Evolutionary conservation across 768 basidiomycete species (phyloP).

Genomic region (Tephrocybe sp.): DNA sequence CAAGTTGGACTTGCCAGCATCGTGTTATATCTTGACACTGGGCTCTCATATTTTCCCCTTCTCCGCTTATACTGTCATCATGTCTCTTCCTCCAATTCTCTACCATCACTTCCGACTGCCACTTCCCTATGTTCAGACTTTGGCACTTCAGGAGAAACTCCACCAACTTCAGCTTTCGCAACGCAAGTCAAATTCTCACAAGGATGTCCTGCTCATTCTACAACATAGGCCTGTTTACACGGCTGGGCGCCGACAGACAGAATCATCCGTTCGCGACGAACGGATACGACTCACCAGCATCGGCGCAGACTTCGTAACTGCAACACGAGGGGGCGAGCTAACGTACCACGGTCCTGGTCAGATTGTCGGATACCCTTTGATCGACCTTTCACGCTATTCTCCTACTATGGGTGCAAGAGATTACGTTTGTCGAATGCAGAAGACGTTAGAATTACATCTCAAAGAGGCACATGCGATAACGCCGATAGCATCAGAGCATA

Average conservation of each 20-base stretch:
- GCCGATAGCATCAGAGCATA: conserved; percentile 68
- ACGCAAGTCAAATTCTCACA: conserved; percentile 39
- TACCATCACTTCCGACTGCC: conserved; percentile 80
- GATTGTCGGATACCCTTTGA: conserved; percentile 90
- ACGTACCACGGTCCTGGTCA: conserved; percentile 99
- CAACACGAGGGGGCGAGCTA: conserved; percentile 86
- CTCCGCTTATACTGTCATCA: conserved; percentile 10
- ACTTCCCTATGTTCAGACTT: conserved; percentile 68
- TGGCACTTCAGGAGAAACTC: conserved; percentile 68
- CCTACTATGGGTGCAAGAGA: conserved; percentile 71
- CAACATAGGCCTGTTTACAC: conserved; percentile 96
- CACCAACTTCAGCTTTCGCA: conserved; percentile 62
- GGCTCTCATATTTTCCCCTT: no score
- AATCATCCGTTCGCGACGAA: conserved; percentile 57
- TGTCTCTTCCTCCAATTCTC: conserved; percentile 58
- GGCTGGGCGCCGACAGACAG: conserved; percentile 82
- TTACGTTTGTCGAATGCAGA: conserved; percentile 85
- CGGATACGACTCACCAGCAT: conserved; percentile 59
- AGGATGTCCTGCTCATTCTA: conserved; percentile 73
- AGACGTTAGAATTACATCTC: conserved; percentile 62
- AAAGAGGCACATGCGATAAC: conserved; percentile 55
- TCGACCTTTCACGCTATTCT: conserved; percentile 80
- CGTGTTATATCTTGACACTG: no score
- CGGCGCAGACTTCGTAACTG: conserved; percentile 85
- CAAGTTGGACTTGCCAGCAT: no score